Percentiles rank a stretch among this genome's conserved stretches.
Conservation (phyloP, 306 rosid species). For the Malus asiatica region DNA sequence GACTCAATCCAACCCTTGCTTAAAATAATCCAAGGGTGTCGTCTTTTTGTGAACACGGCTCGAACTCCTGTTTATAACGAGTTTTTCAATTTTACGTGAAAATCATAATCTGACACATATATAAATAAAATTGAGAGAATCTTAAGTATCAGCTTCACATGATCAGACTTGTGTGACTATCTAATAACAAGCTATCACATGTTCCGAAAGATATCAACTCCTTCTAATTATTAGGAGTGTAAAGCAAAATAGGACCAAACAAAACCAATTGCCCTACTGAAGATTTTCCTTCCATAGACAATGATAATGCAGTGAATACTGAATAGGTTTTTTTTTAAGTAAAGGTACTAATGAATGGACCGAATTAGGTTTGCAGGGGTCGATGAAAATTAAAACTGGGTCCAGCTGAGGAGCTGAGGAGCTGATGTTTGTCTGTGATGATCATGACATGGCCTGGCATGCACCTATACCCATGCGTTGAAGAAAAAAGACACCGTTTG, state of each 20-base stretch:
- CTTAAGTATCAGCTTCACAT: accelerated
- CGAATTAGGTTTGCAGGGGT: background rate
- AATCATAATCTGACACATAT: too few species aligned
- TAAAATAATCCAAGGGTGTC: background rate
- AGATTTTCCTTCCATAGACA: too few species aligned
- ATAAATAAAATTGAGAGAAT: too few species aligned
- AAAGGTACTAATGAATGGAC: background rate
- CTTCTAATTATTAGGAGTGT: background rate
- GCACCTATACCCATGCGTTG: background rate
- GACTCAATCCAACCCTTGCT: background rate
- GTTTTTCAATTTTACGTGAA: background rate
- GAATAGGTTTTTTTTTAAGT: background rate
- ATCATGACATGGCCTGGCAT: background rate
- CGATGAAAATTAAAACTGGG: background rate
- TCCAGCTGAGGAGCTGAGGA: background rate
- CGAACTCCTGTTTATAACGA: too few species aligned
- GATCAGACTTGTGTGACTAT: background rate
- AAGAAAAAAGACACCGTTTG: background rate
- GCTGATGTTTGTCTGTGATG: background rate
- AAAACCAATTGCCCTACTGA: too few species aligned
- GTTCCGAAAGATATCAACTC: too few species aligned
- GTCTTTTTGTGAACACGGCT: background rate
- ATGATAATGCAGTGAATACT: background rate
- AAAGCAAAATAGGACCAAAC: background rate
- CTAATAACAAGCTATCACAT: too few species aligned